A percentile compares a stretch with the other conserved stretches of the same genome.
phyloP scores from a whole-genome alignment of 768 basidiomycete genomes.

The Pleurotus eryngii region DNA sequence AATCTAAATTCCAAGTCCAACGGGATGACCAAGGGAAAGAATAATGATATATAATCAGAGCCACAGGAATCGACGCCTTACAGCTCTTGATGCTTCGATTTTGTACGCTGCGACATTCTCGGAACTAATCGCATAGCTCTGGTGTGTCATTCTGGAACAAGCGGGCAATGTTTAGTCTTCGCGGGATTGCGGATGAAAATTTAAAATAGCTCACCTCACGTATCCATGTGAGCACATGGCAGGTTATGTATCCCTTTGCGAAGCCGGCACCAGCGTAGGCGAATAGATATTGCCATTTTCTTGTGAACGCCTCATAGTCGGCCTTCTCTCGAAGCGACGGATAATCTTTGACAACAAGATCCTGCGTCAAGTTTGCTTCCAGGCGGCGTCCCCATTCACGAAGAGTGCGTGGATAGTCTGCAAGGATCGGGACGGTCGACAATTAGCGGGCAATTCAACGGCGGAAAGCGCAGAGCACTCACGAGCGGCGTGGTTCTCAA shows the following conservation, averaged over 20 bases:
- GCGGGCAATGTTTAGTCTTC: no score
- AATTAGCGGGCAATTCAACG: neutral
- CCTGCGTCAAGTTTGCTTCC: constrained; percentile 59
- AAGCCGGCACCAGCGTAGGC: constrained; percentile 81
- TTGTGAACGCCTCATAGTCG: constrained; percentile 68
- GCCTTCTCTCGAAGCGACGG: constrained; percentile 52
- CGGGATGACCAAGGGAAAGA: neutral
- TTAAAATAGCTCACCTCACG: constrained; percentile 45
- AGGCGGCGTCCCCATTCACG: constrained; percentile 86
- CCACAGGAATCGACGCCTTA: neutral
- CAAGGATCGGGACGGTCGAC: neutral
- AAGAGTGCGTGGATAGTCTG: constrained; percentile 88
- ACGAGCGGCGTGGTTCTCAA: constrained; percentile 85
- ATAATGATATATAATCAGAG: constrained; percentile 4
- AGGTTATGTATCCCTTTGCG: constrained; percentile 76
- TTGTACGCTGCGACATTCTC: neutral
- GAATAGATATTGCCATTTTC: constrained; percentile 84
- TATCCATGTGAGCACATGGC: constrained; percentile 78
- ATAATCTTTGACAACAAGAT: constrained; percentile 53
- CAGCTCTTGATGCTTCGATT: neutral
- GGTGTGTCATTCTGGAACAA: constrained; percentile 6
- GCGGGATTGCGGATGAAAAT: no score
- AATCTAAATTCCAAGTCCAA: constrained; percentile 4
- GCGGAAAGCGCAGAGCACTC: constrained; percentile 22
- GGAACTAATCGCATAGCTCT: constrained; percentile 2